A percentile compares a stretch with the other conserved stretches of the same genome.
phyloP scores from a whole-genome alignment of 495 filamentous ascomycete genomes.

The Neurospora tetraspora region DNA sequence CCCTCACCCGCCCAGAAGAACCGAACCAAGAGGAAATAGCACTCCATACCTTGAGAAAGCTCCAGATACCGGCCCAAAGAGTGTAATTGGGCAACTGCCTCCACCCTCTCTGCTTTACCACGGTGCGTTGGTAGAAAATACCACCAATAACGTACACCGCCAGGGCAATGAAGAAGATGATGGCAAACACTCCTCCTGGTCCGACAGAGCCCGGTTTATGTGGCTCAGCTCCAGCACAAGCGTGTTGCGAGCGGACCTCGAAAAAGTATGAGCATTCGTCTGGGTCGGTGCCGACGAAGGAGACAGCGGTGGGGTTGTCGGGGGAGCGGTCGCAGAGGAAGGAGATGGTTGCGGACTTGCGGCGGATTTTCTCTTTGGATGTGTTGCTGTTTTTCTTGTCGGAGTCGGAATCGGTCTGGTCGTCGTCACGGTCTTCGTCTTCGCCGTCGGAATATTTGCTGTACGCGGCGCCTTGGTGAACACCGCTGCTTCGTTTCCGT shows the following conservation, averaged over 20 bases:
- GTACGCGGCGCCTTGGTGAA: constrained; percentile 27
- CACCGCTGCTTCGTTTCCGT: constrained; percentile 10
- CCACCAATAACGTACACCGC: constrained; percentile 86
- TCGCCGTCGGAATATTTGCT: constrained; percentile 31
- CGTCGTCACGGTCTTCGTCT: constrained; percentile 8
- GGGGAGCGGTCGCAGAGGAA: constrained; percentile 86
- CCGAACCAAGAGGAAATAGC: not conserved
- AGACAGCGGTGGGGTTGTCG: constrained; percentile 45
- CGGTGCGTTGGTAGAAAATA: constrained; percentile 88
- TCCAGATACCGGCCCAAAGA: constrained; percentile 81
- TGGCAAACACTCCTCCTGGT: constrained; percentile 81
- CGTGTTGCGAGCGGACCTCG: constrained; percentile 77
- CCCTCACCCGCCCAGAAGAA: not conserved
- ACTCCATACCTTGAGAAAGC: constrained; percentile 61
- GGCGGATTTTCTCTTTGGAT: constrained; percentile 36
- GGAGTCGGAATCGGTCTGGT: not conserved
- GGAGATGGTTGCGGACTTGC: constrained; percentile 82
- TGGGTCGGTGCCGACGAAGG: constrained; percentile 73
- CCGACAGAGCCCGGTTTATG: constrained; percentile 60
- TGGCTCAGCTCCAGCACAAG: constrained; percentile 57
- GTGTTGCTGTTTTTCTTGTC: too few species aligned
- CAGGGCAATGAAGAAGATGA: constrained; percentile 78
- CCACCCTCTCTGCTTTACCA: constrained; percentile 93
- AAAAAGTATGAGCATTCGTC: constrained; percentile 97
- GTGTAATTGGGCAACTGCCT: constrained; percentile 89